A percentile compares a stretch with the other conserved stretches of the same genome.
Conservation (phyloP, 495 filamentous ascomycete genomes). For the Trichoderma gamsii region DNA sequence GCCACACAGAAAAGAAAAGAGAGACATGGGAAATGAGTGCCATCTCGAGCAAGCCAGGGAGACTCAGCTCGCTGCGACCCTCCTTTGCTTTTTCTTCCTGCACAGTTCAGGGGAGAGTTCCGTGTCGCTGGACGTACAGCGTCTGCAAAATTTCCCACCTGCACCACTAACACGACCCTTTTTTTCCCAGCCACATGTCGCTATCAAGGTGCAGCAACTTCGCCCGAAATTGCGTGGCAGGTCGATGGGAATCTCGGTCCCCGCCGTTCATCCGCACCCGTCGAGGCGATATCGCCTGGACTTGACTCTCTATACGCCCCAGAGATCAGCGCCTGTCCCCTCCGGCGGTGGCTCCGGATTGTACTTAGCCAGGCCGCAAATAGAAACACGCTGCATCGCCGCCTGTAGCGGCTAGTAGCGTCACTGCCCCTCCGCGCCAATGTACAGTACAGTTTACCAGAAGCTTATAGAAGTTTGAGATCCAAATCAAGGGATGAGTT, state of each 20-base stretch:
- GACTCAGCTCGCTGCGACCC: background rate
- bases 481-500: background rate
- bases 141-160: background rate
- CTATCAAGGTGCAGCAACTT: background rate
- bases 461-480: background rate
- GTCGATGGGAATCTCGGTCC: background rate
- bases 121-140: background rate
- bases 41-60: background rate
- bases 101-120: background rate
- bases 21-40: background rate
- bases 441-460: background rate
- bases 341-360: background rate
- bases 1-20: background rate
- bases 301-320: background rate
- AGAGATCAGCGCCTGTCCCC: background rate
- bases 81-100: background rate
- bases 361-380: background rate
- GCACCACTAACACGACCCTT: background rate
- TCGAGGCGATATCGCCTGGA: background rate
- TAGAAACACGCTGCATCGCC: background rate
- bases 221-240: constrained; percentile 2
- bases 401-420: background rate
- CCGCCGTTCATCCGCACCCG: background rate
- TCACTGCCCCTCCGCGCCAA: background rate
- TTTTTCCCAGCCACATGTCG: too few species aligned